These are phyloP conservation scores for Aspergillus candidus DNA, from an alignment of 2,329 filamentous ascomycete species.

Conservation along the genomic window DNA sequence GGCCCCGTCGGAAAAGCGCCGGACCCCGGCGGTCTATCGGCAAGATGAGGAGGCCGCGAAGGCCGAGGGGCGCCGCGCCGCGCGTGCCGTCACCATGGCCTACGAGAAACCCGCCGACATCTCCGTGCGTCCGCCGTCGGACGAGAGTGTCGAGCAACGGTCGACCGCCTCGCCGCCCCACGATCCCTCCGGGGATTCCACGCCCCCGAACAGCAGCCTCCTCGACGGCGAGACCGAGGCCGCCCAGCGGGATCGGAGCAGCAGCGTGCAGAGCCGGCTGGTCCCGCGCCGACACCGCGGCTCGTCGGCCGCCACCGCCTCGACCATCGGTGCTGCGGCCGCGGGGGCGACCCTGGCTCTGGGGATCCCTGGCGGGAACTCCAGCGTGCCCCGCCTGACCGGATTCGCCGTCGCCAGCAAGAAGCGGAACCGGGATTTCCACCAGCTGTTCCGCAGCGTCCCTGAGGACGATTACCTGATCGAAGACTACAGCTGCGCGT, in stretches of 20 bases:
- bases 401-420: constrained; percentile 95
- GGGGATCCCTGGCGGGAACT: constrained; percentile 54
- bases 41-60: constrained; percentile 51
- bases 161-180: constrained; percentile 24
- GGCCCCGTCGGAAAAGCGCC: constrained; percentile 26
- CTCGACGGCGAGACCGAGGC: constrained; percentile 55
- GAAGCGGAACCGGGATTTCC: constrained; percentile 93
- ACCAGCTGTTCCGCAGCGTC: constrained; percentile 88
- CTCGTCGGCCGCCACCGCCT: constrained; percentile 67
- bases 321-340: constrained; percentile 65
- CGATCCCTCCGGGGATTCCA: constrained; percentile 51
- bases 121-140: constrained; percentile 35
- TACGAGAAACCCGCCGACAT: constrained; percentile 44
- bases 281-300: constrained; percentile 67
- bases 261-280: constrained; percentile 62
- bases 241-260: constrained; percentile 53
- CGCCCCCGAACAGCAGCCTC: constrained; percentile 60
- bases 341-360: constrained; percentile 61
- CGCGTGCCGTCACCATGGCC: constrained; percentile 56
- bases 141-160: constrained; percentile 29
- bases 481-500: constrained; percentile 93
- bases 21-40: constrained; percentile 31
- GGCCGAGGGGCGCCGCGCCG: constrained; percentile 54
- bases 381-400: constrained; percentile 68
- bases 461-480: constrained; percentile 97